Evolutionary conservation across 768 basidiomycete genomes (phyloP), one percentile per base, ranked within the genome.

Genomic region (Mycena crocata): DNA sequence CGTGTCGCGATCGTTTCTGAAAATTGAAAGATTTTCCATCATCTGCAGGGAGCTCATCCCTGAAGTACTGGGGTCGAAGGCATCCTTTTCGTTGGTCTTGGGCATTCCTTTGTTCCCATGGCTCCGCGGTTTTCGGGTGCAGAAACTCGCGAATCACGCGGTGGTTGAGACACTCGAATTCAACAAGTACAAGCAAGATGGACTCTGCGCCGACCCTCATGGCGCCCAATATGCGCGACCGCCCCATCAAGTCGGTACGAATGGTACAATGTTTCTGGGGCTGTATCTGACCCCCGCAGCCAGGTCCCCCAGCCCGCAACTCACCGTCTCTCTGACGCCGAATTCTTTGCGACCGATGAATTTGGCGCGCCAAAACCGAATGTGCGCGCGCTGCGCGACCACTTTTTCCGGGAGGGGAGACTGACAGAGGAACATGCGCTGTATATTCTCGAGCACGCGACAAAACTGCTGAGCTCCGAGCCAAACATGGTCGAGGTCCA

Each of bases 401-500:
- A 98, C 78, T 97, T 98, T 81, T 90, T 93, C 77, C 84, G 87
- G 15, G 95, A 97, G 75, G 96, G 96, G 0, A 80, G 92, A 21
- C 75, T 98, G 72, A 92, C 90, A 0, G 94, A 97, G 74, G 83
- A 86, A 13, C 94, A 98, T 77, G 96, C 96, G 0, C 75, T 97
- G 54, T 91, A 88, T 74, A 96, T 98, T 67, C 77, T 98, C 26
- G 82, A 89, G 34, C 83, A 85, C 74, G 86, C 89, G 7, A 90
- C 90, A 5, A 84, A 87, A 57, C 72, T 96, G 35, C 80, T 98
- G 57, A 84, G 83, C 26, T 81, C 80, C 23, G 96, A 99, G 79
- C 89, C 92, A 0, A 99, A 98, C 76, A 80, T 99, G 77, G 87
- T 99, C 48, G 84, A 91, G 52, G 90, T 98, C 13, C 89, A 89